Evolutionary conservation across 305 asterid genomes (phyloP).

Genomic region (Solanum hybrid): DNA sequence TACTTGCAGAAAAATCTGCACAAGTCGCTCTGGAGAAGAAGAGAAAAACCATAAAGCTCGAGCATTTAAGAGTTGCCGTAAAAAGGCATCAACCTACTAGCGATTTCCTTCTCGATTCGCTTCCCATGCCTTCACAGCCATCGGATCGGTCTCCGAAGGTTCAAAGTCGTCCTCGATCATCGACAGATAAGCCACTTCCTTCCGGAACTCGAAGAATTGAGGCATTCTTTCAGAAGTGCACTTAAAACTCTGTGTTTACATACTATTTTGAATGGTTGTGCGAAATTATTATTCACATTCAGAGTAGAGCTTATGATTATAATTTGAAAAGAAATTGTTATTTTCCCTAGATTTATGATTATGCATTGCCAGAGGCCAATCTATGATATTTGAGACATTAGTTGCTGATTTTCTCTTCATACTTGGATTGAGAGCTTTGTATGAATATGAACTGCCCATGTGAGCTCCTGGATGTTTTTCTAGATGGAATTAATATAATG

Average conservation of each 20-base stretch:
- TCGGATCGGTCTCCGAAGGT: slow-evolving; percentile 26
- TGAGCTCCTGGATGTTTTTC: background rate
- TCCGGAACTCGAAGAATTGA: slow-evolving; percentile 61
- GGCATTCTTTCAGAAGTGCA: slow-evolving; percentile 56
- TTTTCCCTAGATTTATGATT: background rate
- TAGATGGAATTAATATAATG: background rate
- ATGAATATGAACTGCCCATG: background rate
- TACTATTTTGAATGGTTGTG: background rate
- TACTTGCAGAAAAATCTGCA: slow-evolving; percentile 69
- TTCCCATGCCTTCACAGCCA: slow-evolving; percentile 48
- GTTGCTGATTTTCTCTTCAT: background rate
- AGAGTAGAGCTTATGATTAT: background rate
- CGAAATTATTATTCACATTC: background rate
- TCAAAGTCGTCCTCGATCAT: slow-evolving; percentile 16
- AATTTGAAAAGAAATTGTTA: background rate
- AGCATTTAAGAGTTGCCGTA: slow-evolving; percentile 51
- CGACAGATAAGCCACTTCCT: slow-evolving; percentile 38
- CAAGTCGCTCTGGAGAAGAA: slow-evolving; percentile 61
- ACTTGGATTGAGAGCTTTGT: background rate
- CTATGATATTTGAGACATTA: background rate
- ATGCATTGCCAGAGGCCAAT: background rate
- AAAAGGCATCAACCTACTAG: slow-evolving; percentile 75
- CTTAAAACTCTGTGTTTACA: slow-evolving; percentile 10
- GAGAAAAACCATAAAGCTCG: slow-evolving; percentile 47
- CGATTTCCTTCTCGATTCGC: slow-evolving; percentile 78